A percentile compares a stretch with the other conserved stretches of the same genome.
These are phyloP conservation scores for Hygrophorus russula DNA, from an alignment of 768 basidiomycete genomes.

Conservation along the genomic window DNA sequence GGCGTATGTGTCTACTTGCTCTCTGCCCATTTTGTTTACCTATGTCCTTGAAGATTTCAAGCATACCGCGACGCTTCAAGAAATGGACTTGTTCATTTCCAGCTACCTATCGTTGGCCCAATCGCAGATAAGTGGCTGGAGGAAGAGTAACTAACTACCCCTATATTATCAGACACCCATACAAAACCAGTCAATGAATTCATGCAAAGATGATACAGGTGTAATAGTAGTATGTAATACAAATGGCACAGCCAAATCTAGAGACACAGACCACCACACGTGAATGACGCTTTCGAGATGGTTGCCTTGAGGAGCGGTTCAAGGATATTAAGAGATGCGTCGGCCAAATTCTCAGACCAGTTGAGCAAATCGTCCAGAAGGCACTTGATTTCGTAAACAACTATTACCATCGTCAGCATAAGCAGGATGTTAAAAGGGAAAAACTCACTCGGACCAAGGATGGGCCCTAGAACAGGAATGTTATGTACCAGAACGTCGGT, in stretches of 20 bases:
- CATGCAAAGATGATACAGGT: neutral
- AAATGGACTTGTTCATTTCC: conserved; percentile 42
- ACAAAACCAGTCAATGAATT: conserved; percentile 1
- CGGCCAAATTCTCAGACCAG: conserved; percentile 34
- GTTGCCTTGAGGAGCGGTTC: conserved; percentile 21
- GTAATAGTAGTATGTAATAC: neutral
- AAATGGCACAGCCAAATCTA: neutral
- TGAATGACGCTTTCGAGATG: conserved; percentile 7
- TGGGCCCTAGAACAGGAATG: conserved; percentile 36
- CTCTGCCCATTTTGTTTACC: conserved; percentile 6
- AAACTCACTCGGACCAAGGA: conserved; percentile 44
- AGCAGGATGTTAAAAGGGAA: neutral
- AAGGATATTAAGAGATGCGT: conserved; percentile 33
- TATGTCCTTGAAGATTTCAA: conserved; percentile 22
- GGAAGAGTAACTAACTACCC: conserved; percentile 33
- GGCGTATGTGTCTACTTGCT: conserved; percentile 33
- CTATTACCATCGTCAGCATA: conserved; percentile 18
- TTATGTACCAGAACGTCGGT: conserved; percentile 21
- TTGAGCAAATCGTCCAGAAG: conserved; percentile 40
- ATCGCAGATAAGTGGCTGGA: conserved; percentile 60
- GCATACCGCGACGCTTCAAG: conserved; percentile 44
- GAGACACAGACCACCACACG: neutral
- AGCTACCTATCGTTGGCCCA: conserved; percentile 50
- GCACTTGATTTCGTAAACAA: conserved; percentile 52
- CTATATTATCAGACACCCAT: neutral